Conservation (phyloP, 768 basidiomycete species). For the Favolaschia claudopus region DNA sequence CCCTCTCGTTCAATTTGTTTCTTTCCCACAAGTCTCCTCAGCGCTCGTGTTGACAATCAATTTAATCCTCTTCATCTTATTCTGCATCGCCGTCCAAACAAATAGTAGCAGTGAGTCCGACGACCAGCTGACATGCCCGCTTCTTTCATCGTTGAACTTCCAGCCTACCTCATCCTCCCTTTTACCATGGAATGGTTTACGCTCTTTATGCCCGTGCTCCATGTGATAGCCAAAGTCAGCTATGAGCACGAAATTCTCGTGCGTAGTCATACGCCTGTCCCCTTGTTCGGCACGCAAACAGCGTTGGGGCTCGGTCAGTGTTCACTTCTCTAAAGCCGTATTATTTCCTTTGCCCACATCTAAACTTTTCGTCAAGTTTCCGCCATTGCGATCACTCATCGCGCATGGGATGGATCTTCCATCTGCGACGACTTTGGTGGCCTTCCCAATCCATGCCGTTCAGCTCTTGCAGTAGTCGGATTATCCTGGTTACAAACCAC, state of each 20-base stretch:
- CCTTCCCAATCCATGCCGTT: constrained; percentile 26
- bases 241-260: not conserved
- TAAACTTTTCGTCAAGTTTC: constrained; percentile 16
- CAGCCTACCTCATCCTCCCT: constrained; percentile 8
- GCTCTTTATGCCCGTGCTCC: not conserved
- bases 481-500: constrained; percentile 38
- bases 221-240: constrained; percentile 13
- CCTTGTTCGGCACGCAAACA: constrained; percentile 1
- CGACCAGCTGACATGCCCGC: not conserved
- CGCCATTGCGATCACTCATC: constrained; percentile 33
- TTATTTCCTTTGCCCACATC: too few species aligned
- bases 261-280: not conserved
- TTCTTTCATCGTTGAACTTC: not conserved
- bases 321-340: not conserved
- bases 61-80: not conserved
- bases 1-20: not conserved
- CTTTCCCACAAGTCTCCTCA: not conserved
- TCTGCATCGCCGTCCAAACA: not conserved
- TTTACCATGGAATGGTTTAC: constrained; percentile 12
- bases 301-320: constrained; percentile 11
- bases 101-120: too few species aligned
- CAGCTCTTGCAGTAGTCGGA: constrained; percentile 31
- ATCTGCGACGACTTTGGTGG: constrained; percentile 41
- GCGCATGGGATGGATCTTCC: constrained; percentile 29
- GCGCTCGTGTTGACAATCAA: not conserved